Percentiles rank a stretch among this genome's conserved stretches.
Evolutionary conservation across 1,284 basidiomycete species (phyloP).

Genomic region (Ganoderma sp.): DNA sequence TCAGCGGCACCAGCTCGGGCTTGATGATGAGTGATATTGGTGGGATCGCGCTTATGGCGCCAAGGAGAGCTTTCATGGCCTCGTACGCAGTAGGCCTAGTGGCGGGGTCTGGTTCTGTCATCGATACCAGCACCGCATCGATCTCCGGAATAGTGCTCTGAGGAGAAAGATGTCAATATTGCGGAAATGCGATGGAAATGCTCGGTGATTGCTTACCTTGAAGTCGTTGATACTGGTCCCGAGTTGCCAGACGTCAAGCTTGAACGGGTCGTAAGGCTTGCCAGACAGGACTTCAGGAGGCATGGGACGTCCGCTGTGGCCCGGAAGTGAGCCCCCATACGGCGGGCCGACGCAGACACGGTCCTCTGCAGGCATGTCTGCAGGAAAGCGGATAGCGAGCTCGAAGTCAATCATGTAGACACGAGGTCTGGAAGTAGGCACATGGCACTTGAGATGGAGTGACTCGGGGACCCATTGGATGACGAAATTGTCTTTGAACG

Average conservation of each 20-base stretch:
- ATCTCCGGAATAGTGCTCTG: constrained; percentile 13
- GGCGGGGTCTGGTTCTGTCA: neutral
- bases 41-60: too few species aligned
- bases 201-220: constrained; percentile 9
- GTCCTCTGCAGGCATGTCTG: constrained; percentile 25
- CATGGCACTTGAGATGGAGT: neutral
- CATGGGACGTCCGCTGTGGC: constrained; percentile 24
- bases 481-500: constrained; percentile 27
- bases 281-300: constrained; percentile 29
- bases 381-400: constrained; percentile 9
- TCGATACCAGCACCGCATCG: constrained; percentile 3
- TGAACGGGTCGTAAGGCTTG: constrained; percentile 28
- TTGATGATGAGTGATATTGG: too few species aligned
- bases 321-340: constrained; percentile 4
- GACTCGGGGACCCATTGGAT: constrained; percentile 26
- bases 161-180: neutral
- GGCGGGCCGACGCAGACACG: constrained; percentile 13
- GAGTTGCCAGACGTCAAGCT: constrained; percentile 23
- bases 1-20: too few species aligned
- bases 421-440: constrained; percentile 15
- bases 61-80: too few species aligned
- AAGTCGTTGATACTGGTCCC: constrained; percentile 12
- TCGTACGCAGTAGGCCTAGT: too few species aligned
- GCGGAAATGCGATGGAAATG: neutral
- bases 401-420: constrained; percentile 27